phyloP scores from a whole-genome alignment of 495 filamentous ascomycete species.

The Trypethelium eluteriae region DNA sequence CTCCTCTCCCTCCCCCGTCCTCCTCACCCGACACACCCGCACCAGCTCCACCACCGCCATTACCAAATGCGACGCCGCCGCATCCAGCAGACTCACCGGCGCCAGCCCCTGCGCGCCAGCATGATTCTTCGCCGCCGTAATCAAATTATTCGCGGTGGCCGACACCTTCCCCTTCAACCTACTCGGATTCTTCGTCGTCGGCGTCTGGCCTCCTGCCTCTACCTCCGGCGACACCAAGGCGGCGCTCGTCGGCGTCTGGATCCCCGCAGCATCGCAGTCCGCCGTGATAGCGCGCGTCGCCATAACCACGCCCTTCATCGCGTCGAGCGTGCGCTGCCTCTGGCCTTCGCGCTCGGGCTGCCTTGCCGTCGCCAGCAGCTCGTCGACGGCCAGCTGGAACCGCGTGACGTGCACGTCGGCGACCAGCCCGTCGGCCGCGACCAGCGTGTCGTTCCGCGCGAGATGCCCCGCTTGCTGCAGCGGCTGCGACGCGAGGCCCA shows the following conservation, averaged over 20 bases:
- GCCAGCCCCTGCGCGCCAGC: slow-evolving; percentile 72
- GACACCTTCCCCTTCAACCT: slow-evolving; percentile 75
- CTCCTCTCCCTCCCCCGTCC: slow-evolving; percentile 47
- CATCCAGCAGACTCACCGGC: slow-evolving; percentile 88
- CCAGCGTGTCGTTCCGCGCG: slow-evolving; percentile 47
- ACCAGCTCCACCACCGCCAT: slow-evolving; percentile 78
- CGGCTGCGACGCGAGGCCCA: slow-evolving; percentile 49
- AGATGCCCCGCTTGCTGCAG: slow-evolving; percentile 16
- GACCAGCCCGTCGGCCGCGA: slow-evolving; percentile 63
- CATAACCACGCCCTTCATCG: slow-evolving; percentile 74
- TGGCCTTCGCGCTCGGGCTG: slow-evolving; percentile 47
- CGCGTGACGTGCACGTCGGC: slow-evolving; percentile 88
- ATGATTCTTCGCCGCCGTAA: slow-evolving; percentile 89
- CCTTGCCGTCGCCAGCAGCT: slow-evolving; percentile 61
- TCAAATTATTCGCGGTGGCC: slow-evolving; percentile 88
- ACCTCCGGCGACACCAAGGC: slow-evolving; percentile 27
- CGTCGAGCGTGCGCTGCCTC: slow-evolving; percentile 60
- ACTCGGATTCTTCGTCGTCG: slow-evolving; percentile 42
- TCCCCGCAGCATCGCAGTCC: slow-evolving; percentile 40
- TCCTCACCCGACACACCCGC: slow-evolving; percentile 71
- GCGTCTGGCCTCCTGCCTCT: slow-evolving; percentile 38
- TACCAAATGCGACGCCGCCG: slow-evolving; percentile 86
- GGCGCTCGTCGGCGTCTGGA: slow-evolving; percentile 22
- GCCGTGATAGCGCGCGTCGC: slow-evolving; percentile 72
- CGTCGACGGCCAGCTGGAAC: slow-evolving; percentile 92